Percentiles rank a stretch among this genome's conserved stretches.
Conservation (phyloP, 2,329 filamentous ascomycete genomes). For the Colletotrichum sp. region DNA sequence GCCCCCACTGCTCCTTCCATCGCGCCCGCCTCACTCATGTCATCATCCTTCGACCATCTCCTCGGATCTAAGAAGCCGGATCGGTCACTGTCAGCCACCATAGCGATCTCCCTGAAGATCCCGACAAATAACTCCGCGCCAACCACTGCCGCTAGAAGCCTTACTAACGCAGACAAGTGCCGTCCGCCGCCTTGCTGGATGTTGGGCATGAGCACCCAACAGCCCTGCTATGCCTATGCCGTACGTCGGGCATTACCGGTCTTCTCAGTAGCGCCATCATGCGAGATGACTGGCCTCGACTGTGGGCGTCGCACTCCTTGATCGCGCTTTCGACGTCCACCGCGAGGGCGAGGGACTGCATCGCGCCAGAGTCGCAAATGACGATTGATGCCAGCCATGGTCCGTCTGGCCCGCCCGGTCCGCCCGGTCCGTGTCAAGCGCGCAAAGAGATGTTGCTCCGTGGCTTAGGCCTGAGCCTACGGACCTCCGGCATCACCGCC, state of each 20-base stretch:
- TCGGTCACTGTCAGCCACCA: slow-evolving; percentile 1
- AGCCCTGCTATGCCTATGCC: not conserved
- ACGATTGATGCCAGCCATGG: not conserved
- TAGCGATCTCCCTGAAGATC: not conserved
- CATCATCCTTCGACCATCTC: not conserved
- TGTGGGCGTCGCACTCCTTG: not conserved
- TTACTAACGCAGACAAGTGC: not conserved
- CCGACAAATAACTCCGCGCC: not conserved
- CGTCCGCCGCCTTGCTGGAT: not conserved
- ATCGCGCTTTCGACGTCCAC: not conserved
- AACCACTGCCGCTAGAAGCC: not conserved
- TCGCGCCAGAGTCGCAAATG: not conserved
- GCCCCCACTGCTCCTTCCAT: not conserved
- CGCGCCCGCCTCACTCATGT: slow-evolving; percentile 1
- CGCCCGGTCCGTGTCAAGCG: slow-evolving; percentile 4
- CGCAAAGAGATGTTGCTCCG: not conserved
- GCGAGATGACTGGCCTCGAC: not conserved
- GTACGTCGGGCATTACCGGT: not conserved
- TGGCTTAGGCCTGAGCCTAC: not conserved
- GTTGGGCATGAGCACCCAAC: not conserved
- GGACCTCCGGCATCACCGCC: not conserved
- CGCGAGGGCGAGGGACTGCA: not conserved
- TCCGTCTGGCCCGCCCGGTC: not conserved
- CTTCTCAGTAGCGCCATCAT: not conserved
- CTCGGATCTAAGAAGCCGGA: not conserved